A percentile compares a stretch with the other conserved stretches of the same genome.
These are phyloP conservation scores for Geosiphon pyriformis DNA, from an alignment of 192 early-diverging fungal species.

Conservation along the genomic window DNA sequence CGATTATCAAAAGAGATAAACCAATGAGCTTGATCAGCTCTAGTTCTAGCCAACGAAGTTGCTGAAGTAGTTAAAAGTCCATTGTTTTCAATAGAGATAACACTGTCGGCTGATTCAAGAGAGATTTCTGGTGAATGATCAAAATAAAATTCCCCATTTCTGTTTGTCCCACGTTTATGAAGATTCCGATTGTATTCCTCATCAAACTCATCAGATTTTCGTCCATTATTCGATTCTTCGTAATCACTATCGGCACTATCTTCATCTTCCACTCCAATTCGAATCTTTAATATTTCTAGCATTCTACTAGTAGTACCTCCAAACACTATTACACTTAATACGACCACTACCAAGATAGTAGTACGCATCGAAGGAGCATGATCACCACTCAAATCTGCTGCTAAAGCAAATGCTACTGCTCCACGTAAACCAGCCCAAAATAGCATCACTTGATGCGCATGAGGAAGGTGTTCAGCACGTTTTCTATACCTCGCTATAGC, in stretches of 20 bases:
- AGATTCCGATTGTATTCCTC: conserved; percentile 28
- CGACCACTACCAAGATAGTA: conserved; percentile 89
- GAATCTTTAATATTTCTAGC: conserved; percentile 69
- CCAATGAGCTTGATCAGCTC: conserved; percentile 62
- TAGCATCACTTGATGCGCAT: conserved; percentile 84
- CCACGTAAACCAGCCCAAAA: conserved; percentile 96
- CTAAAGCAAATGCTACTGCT: conserved; percentile 93
- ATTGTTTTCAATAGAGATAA: conserved; percentile 20
- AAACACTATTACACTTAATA: conserved; percentile 83
- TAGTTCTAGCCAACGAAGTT: conserved; percentile 27
- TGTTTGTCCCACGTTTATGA: conserved; percentile 21
- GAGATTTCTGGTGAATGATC: conserved; percentile 30
- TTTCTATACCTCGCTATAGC: conserved; percentile 50
- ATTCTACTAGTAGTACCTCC: conserved; percentile 87
- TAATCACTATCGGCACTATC: conserved; percentile 42
- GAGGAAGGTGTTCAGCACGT: conserved; percentile 44
- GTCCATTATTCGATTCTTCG: conserved; percentile 25
- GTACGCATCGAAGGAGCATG: conserved; percentile 72
- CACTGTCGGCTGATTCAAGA: conserved; percentile 29
- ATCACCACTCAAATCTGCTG: conserved; percentile 69
- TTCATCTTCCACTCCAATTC: conserved; percentile 63
- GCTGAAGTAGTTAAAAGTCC: background rate
- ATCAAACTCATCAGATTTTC: conserved; percentile 27
- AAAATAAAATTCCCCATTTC: conserved; percentile 27
- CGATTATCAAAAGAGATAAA: conserved; percentile 78